phyloP scores from a whole-genome alignment of 2,329 filamentous ascomycete species.

The Hypoxylon sp. region DNA sequence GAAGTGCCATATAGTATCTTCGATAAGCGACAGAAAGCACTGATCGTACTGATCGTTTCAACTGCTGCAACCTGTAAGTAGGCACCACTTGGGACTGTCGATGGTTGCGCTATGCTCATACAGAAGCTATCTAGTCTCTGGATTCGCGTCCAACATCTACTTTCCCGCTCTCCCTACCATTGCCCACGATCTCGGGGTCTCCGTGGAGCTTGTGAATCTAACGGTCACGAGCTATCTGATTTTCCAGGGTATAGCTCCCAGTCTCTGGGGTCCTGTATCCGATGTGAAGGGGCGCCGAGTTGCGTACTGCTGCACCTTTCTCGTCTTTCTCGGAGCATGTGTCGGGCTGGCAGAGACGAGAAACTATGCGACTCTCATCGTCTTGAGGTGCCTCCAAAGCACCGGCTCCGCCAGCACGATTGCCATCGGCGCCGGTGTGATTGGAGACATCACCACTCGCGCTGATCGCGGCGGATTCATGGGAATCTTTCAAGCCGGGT shows the following conservation, averaged over 20 bases:
- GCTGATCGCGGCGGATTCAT: constrained; percentile 65
- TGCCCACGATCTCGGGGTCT: constrained; percentile 53
- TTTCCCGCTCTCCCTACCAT: constrained; percentile 57
- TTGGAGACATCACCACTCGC: constrained; percentile 65
- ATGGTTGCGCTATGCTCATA: constrained; percentile 1
- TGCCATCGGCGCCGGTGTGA: constrained; percentile 60
- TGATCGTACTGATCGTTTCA: constrained; percentile 57
- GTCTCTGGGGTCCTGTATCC: constrained; percentile 58
- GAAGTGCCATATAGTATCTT: constrained; percentile 58
- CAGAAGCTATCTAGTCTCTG: constrained; percentile 46
- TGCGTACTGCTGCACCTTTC: constrained; percentile 57
- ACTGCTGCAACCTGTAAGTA: constrained; percentile 59
- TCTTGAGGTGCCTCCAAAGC: constrained; percentile 61
- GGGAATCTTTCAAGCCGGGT: constrained; percentile 52
- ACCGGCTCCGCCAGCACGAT: constrained; percentile 63
- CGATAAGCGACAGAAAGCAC: constrained; percentile 55
- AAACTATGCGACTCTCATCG: constrained; percentile 55
- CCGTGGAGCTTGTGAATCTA: constrained; percentile 51
- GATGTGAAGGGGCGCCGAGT: constrained; percentile 57
- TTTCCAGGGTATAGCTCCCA: constrained; percentile 63
- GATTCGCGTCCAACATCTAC: constrained; percentile 56
- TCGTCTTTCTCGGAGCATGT: constrained; percentile 56
- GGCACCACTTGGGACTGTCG: not conserved
- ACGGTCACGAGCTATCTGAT: constrained; percentile 58
- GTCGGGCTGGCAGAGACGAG: constrained; percentile 56